Base-by-base conservation (phyloP, 768 basidiomycete genomes). In the Boletales sp. region DNA sequence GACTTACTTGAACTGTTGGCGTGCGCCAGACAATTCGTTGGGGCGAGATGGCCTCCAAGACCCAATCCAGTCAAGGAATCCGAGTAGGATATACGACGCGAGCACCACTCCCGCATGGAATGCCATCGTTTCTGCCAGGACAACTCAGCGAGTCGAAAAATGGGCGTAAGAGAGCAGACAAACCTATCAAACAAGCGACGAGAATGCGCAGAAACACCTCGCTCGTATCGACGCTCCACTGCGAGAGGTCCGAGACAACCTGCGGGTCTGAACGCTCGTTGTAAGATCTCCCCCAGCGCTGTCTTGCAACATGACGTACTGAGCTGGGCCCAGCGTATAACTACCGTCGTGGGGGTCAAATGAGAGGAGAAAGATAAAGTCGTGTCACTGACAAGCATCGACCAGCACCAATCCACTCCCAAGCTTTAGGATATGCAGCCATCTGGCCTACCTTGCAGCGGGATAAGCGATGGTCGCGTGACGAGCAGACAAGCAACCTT, bases 241-340 rank as follows among this genome's bases (percentile, higher is more conserved):
- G 74, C 15, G 73, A 72, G n/a, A 64, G 55, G 31, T 71, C 66
- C 14, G 62, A 51, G 2, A 69, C 66, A 41, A 72, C 61, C 40
- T 66, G 60, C 1, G 74, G 72, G 52, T 78, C 80, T 81, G 51
- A 4, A 42, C 13, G 8, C 18, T 38, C 27, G 42, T 34, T 18
- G 12, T 53, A 14, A 60, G 42, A 40, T 8, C 15, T 34, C 18
- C 29, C 12, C 17, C 3, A 17, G 30, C 9, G 12, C 18, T 14
- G 13, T 17, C 13, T 34, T 40, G 48, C 3, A 40, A 32, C 4
- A 8, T 43, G n/a, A 58, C 75, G 5, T 58, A 86, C 85, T 77
- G 2, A 87, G 70, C 55, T 87, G 79, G 31, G 82, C 81, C 86
- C 87, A 91, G 56, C 89, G 73, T 46, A 91, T 89, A 64, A 89